Evolutionary conservation across 139 green algal species (phyloP).

Genomic region (Parachlorella kessleri): DNA sequence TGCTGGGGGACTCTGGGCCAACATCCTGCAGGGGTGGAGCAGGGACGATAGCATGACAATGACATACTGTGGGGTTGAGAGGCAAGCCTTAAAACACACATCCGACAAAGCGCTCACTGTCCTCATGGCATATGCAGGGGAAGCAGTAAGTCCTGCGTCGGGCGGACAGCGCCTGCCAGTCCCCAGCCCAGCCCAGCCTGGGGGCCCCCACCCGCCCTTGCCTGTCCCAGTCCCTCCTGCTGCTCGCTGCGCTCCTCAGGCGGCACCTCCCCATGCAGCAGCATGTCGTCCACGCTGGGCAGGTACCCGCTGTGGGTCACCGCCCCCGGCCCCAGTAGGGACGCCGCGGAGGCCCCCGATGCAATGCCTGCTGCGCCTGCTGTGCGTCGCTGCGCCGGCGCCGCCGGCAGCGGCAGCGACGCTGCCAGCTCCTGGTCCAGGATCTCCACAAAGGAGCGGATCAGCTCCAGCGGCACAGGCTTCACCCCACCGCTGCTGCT

Average conservation of each 20-base stretch:
- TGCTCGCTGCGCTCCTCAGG: too few species aligned
- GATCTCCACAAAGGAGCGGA: constrained; percentile 30
- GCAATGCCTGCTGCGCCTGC: too few species aligned
- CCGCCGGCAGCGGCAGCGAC: constrained; percentile 8
- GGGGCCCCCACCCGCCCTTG: too few species aligned
- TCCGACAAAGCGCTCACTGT: too few species aligned
- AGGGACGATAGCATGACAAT: background rate
- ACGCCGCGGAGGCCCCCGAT: background rate
- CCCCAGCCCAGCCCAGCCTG: too few species aligned
- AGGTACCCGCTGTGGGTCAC: background rate
- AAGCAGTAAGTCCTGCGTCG: too few species aligned
- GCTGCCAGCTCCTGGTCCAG: constrained; percentile 37
- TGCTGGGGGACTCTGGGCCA: background rate
- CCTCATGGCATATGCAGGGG: too few species aligned
- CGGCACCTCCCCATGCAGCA: too few species aligned
- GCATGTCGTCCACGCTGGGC: background rate
- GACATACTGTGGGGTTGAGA: too few species aligned
- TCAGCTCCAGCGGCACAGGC: background rate
- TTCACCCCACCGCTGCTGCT: background rate
- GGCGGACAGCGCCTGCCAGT: too few species aligned
- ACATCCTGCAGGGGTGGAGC: background rate
- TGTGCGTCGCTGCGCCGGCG: background rate
- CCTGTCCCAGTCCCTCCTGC: too few species aligned
- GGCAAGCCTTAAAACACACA: too few species aligned
- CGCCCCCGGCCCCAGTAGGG: background rate